Evolutionary conservation across 305 asterid species (phyloP).

Genomic region (Fraxinus albicans): DNA sequence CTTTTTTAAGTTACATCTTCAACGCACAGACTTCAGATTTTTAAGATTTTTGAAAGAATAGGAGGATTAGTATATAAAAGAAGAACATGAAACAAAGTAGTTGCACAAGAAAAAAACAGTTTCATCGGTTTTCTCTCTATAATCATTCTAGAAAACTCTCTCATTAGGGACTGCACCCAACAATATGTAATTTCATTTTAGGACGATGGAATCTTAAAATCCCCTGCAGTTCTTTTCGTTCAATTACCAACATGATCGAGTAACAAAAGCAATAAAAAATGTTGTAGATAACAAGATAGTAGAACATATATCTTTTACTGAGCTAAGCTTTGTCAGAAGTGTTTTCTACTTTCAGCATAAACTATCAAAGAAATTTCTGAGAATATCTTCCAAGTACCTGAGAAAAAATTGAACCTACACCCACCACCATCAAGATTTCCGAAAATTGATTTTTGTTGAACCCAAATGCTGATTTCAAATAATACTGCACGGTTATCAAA

Average conservation of each 20-base stretch:
- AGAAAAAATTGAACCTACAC: constrained; percentile 85
- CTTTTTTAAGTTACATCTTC: not conserved
- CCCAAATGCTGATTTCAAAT: constrained; percentile 80
- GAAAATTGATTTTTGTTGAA: constrained; percentile 85
- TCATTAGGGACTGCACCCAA: not conserved
- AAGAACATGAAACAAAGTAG: not conserved
- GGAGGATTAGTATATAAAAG: not conserved
- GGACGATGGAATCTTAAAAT: not conserved
- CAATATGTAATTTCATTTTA: not conserved
- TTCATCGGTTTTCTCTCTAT: not conserved
- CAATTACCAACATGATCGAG: not conserved
- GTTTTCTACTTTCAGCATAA: constrained; percentile 5
- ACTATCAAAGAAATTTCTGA: not conserved
- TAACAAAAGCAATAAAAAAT: not conserved
- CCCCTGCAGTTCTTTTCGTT: not conserved
- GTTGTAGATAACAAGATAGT: not conserved
- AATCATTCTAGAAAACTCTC: not conserved
- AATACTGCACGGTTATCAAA: constrained; percentile 59
- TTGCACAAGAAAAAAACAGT: not conserved
- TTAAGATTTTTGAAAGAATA: not conserved
- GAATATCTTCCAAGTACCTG: constrained; percentile 59
- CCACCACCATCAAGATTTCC: constrained; percentile 85
- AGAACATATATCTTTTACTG: not conserved
- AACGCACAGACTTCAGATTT: not conserved
- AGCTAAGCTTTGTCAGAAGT: not conserved